These are phyloP conservation scores for Candida nanaspora DNA, from an alignment of 805 yeast genomes.

Conservation along the genomic window DNA sequence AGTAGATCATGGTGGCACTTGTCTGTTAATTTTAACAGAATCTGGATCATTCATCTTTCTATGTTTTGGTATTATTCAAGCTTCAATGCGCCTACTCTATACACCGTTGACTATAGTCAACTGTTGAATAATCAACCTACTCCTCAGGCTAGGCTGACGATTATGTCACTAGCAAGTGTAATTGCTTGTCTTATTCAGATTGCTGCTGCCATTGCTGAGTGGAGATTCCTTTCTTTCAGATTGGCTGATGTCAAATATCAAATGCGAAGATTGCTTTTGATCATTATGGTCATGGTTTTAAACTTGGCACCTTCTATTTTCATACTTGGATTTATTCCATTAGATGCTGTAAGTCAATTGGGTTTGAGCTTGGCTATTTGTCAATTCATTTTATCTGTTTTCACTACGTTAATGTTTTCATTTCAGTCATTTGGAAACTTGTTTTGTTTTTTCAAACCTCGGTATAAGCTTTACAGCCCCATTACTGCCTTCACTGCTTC, in stretches of 20 bases:
- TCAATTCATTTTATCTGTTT: conserved; percentile 36
- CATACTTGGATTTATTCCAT: conserved; percentile 30
- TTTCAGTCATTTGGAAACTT: conserved; percentile 22
- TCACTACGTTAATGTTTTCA: conserved; percentile 35
- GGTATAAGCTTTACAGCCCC: conserved; percentile 20
- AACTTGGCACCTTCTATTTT: conserved; percentile 35
- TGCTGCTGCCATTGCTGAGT: conserved; percentile 35
- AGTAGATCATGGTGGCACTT: conserved; percentile 44
- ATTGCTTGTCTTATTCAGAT: conserved; percentile 36
- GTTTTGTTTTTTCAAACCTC: background rate
- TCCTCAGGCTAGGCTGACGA: conserved; percentile 34
- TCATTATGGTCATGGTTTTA: conserved; percentile 24
- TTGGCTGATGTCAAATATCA: conserved; percentile 41
- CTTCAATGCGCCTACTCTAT: conserved; percentile 42
- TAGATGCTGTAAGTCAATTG: conserved; percentile 25
- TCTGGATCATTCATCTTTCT: conserved; percentile 46
- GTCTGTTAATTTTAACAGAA: conserved; percentile 41
- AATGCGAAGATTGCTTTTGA: conserved; percentile 25
- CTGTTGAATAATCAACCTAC: conserved; percentile 37
- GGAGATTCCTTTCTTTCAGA: conserved; percentile 35
- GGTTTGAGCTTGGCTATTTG: conserved; percentile 32
- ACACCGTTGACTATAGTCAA: conserved; percentile 35
- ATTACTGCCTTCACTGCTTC: conserved; percentile 35
- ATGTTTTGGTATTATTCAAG: conserved; percentile 47
- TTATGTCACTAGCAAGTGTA: conserved; percentile 38